Percentiles rank a stretch among this genome's conserved stretches.
phyloP scores from a whole-genome alignment of 1,284 basidiomycete species.

The Marasmius sp. region DNA sequence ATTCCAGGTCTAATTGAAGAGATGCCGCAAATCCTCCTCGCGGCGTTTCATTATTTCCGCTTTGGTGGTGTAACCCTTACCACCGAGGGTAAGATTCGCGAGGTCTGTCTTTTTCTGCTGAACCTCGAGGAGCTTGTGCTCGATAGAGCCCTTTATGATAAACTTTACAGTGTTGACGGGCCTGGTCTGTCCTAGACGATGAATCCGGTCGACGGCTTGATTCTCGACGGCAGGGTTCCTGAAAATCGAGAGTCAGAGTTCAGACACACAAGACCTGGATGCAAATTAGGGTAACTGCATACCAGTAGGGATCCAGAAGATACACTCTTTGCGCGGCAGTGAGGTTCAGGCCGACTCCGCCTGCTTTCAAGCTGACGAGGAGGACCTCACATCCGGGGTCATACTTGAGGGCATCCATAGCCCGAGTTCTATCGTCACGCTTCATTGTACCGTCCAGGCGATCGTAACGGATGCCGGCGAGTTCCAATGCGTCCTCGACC shows the following conservation, averaged over 20 bases:
- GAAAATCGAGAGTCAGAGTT: conserved; percentile 8
- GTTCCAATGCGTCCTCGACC: conserved; percentile 87
- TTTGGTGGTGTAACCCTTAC: conserved; percentile 73
- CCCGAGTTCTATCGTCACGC: conserved; percentile 86
- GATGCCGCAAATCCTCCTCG: conserved; percentile 76
- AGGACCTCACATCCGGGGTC: conserved; percentile 88
- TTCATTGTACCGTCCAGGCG: conserved; percentile 97
- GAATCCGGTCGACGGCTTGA: conserved; percentile 95
- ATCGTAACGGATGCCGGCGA: conserved; percentile 80
- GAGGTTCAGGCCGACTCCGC: conserved; percentile 94
- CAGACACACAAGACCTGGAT: neutral
- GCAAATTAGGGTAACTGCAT: conserved; percentile 35
- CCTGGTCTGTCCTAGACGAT: conserved; percentile 90
- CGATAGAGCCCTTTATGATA: conserved; percentile 93
- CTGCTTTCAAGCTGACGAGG: conserved; percentile 93
- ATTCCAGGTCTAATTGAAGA: conserved; percentile 44
- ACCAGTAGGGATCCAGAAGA: conserved; percentile 96
- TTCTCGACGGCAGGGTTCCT: conserved; percentile 98
- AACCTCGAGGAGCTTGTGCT: conserved; percentile 84
- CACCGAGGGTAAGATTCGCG: conserved; percentile 86
- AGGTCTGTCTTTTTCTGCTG: conserved; percentile 94
- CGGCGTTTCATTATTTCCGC: conserved; percentile 81
- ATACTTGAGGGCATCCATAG: conserved; percentile 88
- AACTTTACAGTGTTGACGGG: conserved; percentile 91
- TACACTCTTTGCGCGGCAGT: conserved; percentile 92